These are phyloP conservation scores for Mucor racemosus DNA, from an alignment of 371 early-diverging fungal genomes.

Conservation along the genomic window DNA sequence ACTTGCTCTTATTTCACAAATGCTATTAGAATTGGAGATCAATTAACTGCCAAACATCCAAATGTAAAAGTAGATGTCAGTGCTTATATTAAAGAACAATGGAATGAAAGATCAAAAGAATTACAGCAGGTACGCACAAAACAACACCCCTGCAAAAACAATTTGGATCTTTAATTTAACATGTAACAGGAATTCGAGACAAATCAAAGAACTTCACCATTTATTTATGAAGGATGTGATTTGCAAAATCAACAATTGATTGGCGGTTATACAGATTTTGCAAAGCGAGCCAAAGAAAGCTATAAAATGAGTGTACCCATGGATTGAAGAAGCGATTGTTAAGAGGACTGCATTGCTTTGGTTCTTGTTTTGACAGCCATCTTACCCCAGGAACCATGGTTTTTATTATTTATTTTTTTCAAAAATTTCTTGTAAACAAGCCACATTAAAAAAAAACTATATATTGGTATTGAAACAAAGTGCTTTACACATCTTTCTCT, in stretches of 20 bases:
- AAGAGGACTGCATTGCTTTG: too few species aligned
- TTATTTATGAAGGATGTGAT: conserved; percentile 59
- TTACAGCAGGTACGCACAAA: conserved; percentile 41
- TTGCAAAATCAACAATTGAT: conserved; percentile 38
- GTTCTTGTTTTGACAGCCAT: too few species aligned
- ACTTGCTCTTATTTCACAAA: conserved; percentile 51
- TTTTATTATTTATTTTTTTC: too few species aligned
- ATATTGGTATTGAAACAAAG: too few species aligned
- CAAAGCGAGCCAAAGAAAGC: conserved; percentile 33
- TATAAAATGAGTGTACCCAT: conserved; percentile 34
- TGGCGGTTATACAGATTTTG: conserved; percentile 59
- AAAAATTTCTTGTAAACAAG: too few species aligned
- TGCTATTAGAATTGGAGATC: conserved; percentile 49
- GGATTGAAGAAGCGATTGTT: conserved; percentile 17
- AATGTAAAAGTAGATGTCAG: conserved; percentile 52
- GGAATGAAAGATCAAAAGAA: conserved; percentile 47
- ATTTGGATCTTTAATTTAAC: neutral
- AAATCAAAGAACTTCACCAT: conserved; percentile 54
- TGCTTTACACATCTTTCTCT: too few species aligned
- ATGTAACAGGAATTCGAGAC: conserved; percentile 40
- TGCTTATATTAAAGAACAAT: conserved; percentile 49
- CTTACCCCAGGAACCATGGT: too few species aligned
- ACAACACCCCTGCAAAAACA: neutral
- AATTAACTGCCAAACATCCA: conserved; percentile 35
- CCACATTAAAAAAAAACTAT: too few species aligned